Percentiles rank a stretch among this genome's conserved stretches.
These are phyloP conservation scores for Populus hybrid DNA, from an alignment of 441 rosid species.

Conservation along the genomic window DNA sequence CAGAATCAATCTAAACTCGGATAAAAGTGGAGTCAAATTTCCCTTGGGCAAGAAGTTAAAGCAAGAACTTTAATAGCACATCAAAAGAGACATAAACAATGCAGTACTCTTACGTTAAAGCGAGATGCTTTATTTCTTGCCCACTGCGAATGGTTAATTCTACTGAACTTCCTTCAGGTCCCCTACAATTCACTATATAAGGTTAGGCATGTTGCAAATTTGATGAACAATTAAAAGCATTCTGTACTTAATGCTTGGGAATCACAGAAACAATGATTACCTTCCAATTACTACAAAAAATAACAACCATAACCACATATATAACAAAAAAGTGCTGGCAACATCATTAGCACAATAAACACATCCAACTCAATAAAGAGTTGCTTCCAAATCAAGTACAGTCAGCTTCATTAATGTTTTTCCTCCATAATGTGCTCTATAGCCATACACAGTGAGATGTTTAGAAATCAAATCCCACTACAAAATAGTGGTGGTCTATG, in stretches of 20 bases:
- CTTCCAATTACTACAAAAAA: not conserved
- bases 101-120: conserved; percentile 54
- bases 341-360: not conserved
- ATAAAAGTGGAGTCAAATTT: conserved; percentile 7
- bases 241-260: not conserved
- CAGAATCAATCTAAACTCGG: not conserved
- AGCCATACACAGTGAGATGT: not conserved
- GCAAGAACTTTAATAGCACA: not conserved
- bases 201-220: conserved; percentile 5
- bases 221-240: not conserved
- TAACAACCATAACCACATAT: not conserved
- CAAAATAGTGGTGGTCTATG: not conserved
- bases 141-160: conserved; percentile 76
- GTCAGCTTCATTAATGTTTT: not conserved
- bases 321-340: not conserved
- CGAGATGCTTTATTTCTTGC: conserved; percentile 60
- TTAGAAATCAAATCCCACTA: not conserved
- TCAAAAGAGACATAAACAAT: not conserved
- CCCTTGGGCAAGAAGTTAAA: not conserved
- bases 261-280: not conserved
- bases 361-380: not conserved
- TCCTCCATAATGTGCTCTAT: not conserved
- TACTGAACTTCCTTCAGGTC: conserved; percentile 90
- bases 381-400: not conserved
- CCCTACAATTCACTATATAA: conserved; percentile 50